Percentiles rank a stretch among this genome's conserved stretches.
These are phyloP conservation scores for Fusarium subtropicale DNA, from an alignment of 2,329 filamentous ascomycete genomes.

Conservation along the genomic window DNA sequence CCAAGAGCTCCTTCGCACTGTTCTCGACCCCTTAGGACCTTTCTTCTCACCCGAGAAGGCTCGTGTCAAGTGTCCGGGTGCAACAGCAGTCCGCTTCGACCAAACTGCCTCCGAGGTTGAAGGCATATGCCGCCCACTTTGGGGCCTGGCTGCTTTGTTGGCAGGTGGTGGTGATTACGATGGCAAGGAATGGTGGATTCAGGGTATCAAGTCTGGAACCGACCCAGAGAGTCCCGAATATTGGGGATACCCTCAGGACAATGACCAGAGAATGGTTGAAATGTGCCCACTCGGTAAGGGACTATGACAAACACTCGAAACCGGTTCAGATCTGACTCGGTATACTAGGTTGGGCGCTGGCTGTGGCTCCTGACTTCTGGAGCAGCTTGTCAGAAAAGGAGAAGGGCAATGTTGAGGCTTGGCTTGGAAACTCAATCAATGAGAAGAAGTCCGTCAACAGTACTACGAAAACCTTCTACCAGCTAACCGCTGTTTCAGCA, in stretches of 20 bases:
- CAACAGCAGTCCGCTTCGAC: conserved; percentile 81
- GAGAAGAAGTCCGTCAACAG: conserved; percentile 70
- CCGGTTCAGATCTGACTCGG: conserved; percentile 3
- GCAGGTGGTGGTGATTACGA: conserved; percentile 75
- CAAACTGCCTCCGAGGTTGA: conserved; percentile 82
- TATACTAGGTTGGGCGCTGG: conserved; percentile 71
- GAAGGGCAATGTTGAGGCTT: conserved; percentile 73
- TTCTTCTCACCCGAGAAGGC: conserved; percentile 77
- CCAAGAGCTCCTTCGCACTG: conserved; percentile 69
- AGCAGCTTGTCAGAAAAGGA: conserved; percentile 71
- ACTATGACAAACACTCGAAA: neutral
- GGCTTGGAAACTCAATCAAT: conserved; percentile 81
- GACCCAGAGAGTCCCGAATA: conserved; percentile 77
- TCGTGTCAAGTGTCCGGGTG: conserved; percentile 74
- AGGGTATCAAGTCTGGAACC: conserved; percentile 77
- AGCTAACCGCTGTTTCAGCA: conserved; percentile 60
- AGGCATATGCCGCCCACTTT: conserved; percentile 79
- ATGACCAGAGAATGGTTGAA: conserved; percentile 87
- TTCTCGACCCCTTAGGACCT: conserved; percentile 77
- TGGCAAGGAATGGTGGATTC: conserved; percentile 71
- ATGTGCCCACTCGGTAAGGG: conserved; percentile 76
- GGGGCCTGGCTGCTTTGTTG: conserved; percentile 78
- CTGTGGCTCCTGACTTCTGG: conserved; percentile 76
- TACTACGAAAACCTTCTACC: too few relatives aligned
- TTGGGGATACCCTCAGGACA: conserved; percentile 81